A percentile compares a stretch with the other conserved stretches of the same genome.
Evolutionary conservation across 2,329 filamentous ascomycete genomes (phyloP).

Genomic region (Alternaria sp.): DNA sequence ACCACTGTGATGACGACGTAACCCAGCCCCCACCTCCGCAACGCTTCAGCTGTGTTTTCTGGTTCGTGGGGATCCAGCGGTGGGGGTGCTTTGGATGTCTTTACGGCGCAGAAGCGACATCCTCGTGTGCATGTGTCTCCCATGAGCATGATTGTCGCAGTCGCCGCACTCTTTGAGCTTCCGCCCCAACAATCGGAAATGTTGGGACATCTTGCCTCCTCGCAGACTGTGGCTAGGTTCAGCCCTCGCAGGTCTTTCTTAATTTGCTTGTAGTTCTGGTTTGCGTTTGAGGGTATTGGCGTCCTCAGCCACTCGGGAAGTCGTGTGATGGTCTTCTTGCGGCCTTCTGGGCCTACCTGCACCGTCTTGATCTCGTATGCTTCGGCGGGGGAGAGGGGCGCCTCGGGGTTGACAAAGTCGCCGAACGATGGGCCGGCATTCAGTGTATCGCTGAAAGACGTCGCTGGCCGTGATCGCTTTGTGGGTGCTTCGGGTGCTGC

Average conservation of each 20-base stretch:
- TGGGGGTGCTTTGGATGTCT: slow-evolving; percentile 79
- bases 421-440: slow-evolving; percentile 71
- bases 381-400: slow-evolving; percentile 58
- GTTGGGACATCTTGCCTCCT: slow-evolving; percentile 96
- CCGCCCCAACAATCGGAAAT: slow-evolving; percentile 99
- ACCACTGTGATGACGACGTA: slow-evolving; percentile 96
- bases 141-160: slow-evolving; percentile 99
- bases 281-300: slow-evolving; percentile 82
- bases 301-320: slow-evolving; percentile 97
- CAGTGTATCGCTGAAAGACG: slow-evolving; percentile 68
- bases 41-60: slow-evolving; percentile 93
- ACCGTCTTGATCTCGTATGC: slow-evolving; percentile 69
- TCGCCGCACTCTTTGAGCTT: slow-evolving; percentile 84
- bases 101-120: slow-evolving; percentile 96
- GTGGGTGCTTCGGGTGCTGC: slow-evolving; percentile 30
- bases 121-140: slow-evolving; percentile 97
- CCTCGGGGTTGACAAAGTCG: slow-evolving; percentile 66
- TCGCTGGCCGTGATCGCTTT: slow-evolving; percentile 55
- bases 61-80: slow-evolving; percentile 95
- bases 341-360: slow-evolving; percentile 67
- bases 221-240: slow-evolving; percentile 93
- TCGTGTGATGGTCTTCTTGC: slow-evolving; percentile 73
- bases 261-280: slow-evolving; percentile 91
- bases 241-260: slow-evolving; percentile 91
- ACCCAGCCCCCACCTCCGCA: slow-evolving; percentile 90